Evolutionary conservation across 768 basidiomycete species (phyloP).

Genomic region (Pisolithus sp.): DNA sequence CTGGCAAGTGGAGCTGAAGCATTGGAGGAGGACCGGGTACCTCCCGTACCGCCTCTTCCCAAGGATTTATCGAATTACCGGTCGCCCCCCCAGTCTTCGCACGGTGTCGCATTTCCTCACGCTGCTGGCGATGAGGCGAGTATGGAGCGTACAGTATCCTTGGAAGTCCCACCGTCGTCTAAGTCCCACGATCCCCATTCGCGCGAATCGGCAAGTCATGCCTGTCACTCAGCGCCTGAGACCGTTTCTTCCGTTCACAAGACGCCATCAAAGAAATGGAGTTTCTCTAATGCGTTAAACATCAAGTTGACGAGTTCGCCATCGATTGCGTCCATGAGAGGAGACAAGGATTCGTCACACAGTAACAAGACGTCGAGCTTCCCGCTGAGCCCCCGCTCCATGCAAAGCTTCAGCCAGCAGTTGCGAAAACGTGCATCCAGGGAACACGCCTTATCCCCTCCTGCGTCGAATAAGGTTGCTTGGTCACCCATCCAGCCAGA

Average conservation of each 20-base stretch:
- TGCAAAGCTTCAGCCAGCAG: slow-evolving; percentile 56
- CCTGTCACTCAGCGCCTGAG: slow-evolving; percentile 36
- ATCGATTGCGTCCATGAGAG: slow-evolving; percentile 45
- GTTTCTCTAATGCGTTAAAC: slow-evolving; percentile 81
- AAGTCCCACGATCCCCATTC: slow-evolving; percentile 29
- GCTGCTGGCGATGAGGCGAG: slow-evolving; percentile 40
- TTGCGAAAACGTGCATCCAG: slow-evolving; percentile 65
- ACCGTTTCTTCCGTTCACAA: slow-evolving; percentile 47
- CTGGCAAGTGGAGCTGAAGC: slow-evolving; percentile 54
- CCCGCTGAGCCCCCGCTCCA: slow-evolving; percentile 60
- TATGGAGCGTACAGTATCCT: slow-evolving; percentile 41
- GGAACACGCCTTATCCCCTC: slow-evolving; percentile 48
- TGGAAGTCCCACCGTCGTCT: slow-evolving; percentile 41
- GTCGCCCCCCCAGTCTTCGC: slow-evolving; percentile 58
- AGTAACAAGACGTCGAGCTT: slow-evolving; percentile 45
- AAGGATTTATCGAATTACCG: slow-evolving; percentile 81
- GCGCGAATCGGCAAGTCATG: slow-evolving; percentile 33
- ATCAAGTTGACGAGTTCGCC: slow-evolving; percentile 66
- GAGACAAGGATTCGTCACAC: slow-evolving; percentile 34
- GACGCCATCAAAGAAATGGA: slow-evolving; percentile 96
- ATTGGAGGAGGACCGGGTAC: slow-evolving; percentile 63
- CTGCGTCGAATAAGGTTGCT: slow-evolving; percentile 36
- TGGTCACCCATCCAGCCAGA: slow-evolving; percentile 71
- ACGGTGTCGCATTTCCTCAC: slow-evolving; percentile 46
- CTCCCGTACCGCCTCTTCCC: slow-evolving; percentile 88